Evolutionary conservation across 306 rosid genomes (phyloP), one percentile per base, ranked within the genome.

Genomic region (Quercus variabilis): DNA sequence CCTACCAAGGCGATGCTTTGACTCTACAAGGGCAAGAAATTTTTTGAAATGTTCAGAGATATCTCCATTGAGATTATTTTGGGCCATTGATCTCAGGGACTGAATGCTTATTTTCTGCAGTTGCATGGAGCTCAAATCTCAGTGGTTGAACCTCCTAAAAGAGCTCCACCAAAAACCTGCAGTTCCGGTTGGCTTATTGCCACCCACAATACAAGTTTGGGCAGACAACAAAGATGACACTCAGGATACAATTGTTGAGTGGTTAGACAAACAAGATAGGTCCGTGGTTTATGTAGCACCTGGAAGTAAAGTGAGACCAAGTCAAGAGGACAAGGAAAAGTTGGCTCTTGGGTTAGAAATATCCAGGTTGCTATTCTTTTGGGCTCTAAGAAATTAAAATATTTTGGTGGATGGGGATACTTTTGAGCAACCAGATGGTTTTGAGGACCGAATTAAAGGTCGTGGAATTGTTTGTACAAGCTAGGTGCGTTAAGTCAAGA

Each of bases 201-300:
- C 80, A 64, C 80, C 56, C 26, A 80, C 13, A 18, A 51, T 67
- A 15, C 65, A 76, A 13, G 14, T 11, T 49, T 13, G 15, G 14
- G 49, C 46, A 41, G 85, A 85, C 65, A 72, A 65, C 43, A 46
- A 78, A 6, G 72, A 62, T 15, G 76, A 79, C 10, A 82, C 81
- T 4, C 15, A 3, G 69, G 69, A 62, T 12, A 62, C 41, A 26
- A 5, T 18, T 69, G 28, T 7, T 69, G 26, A 20, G 62, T 81
- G 79, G 86, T 14, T 78, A 7, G 81, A 62, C 17, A 75, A 62
- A 23, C 80, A 74, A 55, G 58, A 78, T 3, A 75, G 83, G 25
- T 75, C 89, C 1, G 89, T 89, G n/a, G 84, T 89, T 28, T 91
- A 87, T 76, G 68, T 89, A 67, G 91, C 93, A 19, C 73, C 89